phyloP scores from a whole-genome alignment of 2,329 filamentous ascomycete species.

The Berkeleyomyces rouxiae region DNA sequence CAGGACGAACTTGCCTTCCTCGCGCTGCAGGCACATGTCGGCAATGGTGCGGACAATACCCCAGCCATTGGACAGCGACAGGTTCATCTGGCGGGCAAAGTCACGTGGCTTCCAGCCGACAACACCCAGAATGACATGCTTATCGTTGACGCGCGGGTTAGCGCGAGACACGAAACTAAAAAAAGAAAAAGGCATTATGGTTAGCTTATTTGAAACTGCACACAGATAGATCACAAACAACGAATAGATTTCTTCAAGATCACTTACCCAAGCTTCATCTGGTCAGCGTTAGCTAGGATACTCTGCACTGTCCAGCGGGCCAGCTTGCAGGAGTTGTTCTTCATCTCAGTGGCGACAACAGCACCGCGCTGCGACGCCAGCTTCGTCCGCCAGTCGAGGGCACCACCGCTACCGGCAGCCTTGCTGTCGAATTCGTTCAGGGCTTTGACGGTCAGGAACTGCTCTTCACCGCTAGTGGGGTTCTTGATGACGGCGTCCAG shows the following conservation, averaged over 20 bases:
- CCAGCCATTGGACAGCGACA: slow-evolving; percentile 94
- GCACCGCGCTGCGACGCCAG: slow-evolving; percentile 88
- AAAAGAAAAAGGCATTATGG: slow-evolving; percentile 18
- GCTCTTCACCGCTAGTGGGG: slow-evolving; percentile 77
- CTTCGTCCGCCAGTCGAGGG: slow-evolving; percentile 93
- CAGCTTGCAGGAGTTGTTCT: slow-evolving; percentile 99
- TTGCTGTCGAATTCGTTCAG: slow-evolving; percentile 99
- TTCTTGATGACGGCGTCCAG: slow-evolving; percentile 93
- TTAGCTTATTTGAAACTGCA: neutral
- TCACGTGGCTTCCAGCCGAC: slow-evolving; percentile 96
- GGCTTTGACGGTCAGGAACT: slow-evolving; percentile 81
- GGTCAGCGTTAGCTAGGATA: slow-evolving; percentile 90
- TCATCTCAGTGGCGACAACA: slow-evolving; percentile 98
- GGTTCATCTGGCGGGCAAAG: slow-evolving; percentile 94
- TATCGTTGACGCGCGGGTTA: slow-evolving; percentile 82
- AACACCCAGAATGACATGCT: slow-evolving; percentile 89
- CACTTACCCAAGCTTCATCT: slow-evolving; percentile 90
- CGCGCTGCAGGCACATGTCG: slow-evolving; percentile 69
- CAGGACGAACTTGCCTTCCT: slow-evolving; percentile 66
- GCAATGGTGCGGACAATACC: slow-evolving; percentile 96
- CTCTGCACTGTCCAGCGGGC: slow-evolving; percentile 94
- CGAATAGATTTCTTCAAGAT: neutral
- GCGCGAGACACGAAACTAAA: slow-evolving; percentile 79
- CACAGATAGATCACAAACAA: neutral
- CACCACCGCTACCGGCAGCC: slow-evolving; percentile 85